Base-by-base conservation (phyloP, 495 filamentous ascomycete species). In the Xeromyces bisporus region DNA sequence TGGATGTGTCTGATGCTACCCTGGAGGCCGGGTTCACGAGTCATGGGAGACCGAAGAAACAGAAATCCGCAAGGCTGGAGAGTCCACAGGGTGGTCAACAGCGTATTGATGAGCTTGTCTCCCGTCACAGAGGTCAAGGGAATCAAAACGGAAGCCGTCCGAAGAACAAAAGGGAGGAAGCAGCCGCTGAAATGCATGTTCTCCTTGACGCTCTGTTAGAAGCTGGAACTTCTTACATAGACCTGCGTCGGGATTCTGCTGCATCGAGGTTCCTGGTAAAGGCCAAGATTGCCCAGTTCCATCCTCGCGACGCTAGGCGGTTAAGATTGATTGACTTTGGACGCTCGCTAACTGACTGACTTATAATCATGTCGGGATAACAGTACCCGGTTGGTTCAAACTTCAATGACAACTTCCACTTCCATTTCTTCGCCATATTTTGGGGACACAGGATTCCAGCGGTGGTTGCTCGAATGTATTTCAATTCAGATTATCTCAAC, bases 291-390 rank as follows among this genome's bases (percentile, higher is more conserved):
- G 85, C 85, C 13, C 74, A 82, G 40, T 89, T 89, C 37, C 79
- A 92, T 53, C 81, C 85, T 1, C 73, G 69, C 35, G 82, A 93
- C 55, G 80, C 85, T 0, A 66, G 64, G 31, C 70, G 66, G 44
- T 42, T 93, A 38, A 70, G 78, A 26, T 55, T 93, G 29, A 68
- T 91, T 37, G 81, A 92, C 54, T 93, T 93, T 60, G 82, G 80
- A 7, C 69, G 76, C 34, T 75, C 78, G 28, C 75, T 34, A 77
- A 51, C 61, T 15, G 14, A 35, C 9, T 34, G 5, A 34, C 23
- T 26, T n/a, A n/a, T n/a, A n/a, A n/a, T n/a, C n/a, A n/a, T n/a
- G n/a, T n/a, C n/a, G n/a, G n/a, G n/a, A n/a, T n/a, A n/a, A n/a
- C n/a, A n/a, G n/a, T n/a, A n/a, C n/a, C n/a, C n/a, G n/a, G n/a